Conservation (phyloP, 805 yeast species). For the Yarrowia divulgata region DNA sequence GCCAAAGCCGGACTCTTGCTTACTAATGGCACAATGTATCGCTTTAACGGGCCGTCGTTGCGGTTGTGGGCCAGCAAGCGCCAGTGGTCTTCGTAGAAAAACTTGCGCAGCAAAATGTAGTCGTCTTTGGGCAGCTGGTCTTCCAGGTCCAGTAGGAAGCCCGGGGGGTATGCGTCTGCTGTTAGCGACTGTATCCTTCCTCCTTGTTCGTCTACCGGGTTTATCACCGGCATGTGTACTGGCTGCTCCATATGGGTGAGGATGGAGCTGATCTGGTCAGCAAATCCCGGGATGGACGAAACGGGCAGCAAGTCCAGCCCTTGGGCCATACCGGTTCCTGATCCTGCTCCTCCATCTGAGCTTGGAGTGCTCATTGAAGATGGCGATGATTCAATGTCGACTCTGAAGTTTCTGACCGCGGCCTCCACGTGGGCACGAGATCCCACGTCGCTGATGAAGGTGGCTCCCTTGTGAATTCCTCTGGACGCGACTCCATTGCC, state of each 20-base stretch:
- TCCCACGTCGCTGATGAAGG: constrained; percentile 32
- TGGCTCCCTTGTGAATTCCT: constrained; percentile 29
- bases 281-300: constrained; percentile 7
- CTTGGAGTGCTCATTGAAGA: constrained; percentile 17
- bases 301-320: constrained; percentile 13
- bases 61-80: constrained; percentile 32
- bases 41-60: constrained; percentile 26
- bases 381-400: constrained; percentile 9
- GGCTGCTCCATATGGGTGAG: constrained; percentile 28
- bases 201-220: constrained; percentile 25
- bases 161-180: constrained; percentile 34
- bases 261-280: constrained; percentile 27
- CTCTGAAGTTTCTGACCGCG: constrained; percentile 29
- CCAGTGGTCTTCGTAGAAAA: constrained; percentile 39
- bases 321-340: not conserved
- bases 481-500: constrained; percentile 51
- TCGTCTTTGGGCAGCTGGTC: constrained; percentile 28
- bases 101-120: constrained; percentile 17
- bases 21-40: constrained; percentile 30
- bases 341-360: constrained; percentile 13
- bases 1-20: constrained; percentile 27
- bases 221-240: not conserved
- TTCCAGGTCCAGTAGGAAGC: constrained; percentile 23
- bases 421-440: constrained; percentile 31
- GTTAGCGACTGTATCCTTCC: constrained; percentile 13